Conservation (phyloP, 1,284 basidiomycete species). For the Tilletia setariae region DNA sequence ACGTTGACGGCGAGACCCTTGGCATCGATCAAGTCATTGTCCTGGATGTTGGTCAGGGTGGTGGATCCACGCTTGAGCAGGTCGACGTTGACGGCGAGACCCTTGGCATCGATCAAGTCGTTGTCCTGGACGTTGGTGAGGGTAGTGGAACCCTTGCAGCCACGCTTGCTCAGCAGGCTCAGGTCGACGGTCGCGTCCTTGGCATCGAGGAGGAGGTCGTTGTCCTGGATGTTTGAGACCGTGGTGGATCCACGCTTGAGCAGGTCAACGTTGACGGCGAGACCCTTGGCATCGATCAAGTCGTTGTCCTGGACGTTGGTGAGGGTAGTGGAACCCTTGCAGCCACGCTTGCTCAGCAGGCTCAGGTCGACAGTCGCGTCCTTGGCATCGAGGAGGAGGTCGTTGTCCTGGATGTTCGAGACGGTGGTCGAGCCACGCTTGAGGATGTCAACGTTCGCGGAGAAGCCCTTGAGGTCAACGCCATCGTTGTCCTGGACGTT, state of each 20-base stretch:
- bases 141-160: background rate
- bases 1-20: background rate
- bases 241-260: background rate
- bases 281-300: background rate
- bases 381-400: slow-evolving; percentile 8
- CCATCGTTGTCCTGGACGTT: slow-evolving; percentile 10
- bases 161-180: background rate
- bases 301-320: slow-evolving; percentile 10
- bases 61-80: background rate
- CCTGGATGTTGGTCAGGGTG: slow-evolving; percentile 6
- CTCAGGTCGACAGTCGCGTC: background rate
- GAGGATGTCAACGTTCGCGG: background rate
- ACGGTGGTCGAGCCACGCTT: slow-evolving; percentile 6
- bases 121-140: background rate
- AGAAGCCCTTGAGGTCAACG: background rate
- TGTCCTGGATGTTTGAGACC: slow-evolving; percentile 7
- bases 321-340: background rate
- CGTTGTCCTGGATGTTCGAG: slow-evolving; percentile 6
- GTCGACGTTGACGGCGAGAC: background rate
- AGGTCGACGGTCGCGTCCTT: background rate
- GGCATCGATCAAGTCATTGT: slow-evolving; percentile 2
- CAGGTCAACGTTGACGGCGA: background rate
- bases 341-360: slow-evolving; percentile 1
- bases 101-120: slow-evolving; percentile 1
- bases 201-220: background rate